phyloP scores from a whole-genome alignment of 768 basidiomycete species.

The Filobasidium wieringae region DNA sequence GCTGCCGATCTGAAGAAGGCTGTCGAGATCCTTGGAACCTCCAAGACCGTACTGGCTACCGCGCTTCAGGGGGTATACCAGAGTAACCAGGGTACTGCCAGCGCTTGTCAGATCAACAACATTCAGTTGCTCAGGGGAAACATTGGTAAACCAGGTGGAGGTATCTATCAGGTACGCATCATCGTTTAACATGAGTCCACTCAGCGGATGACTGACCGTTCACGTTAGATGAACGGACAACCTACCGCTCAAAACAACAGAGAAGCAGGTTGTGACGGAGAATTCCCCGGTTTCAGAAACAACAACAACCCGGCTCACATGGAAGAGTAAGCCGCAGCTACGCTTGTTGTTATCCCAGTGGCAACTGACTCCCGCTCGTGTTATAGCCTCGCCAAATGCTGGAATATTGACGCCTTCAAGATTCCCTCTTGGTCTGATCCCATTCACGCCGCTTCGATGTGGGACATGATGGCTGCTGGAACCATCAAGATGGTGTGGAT shows the following conservation, averaged over 20 bases:
- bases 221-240: conserved; percentile 22
- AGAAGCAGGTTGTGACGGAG: conserved; percentile 22
- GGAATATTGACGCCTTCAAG: conserved; percentile 19
- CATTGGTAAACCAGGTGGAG: conserved; percentile 18
- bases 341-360: background rate
- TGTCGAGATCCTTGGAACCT: conserved; percentile 13
- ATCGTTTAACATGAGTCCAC: background rate
- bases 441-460: conserved; percentile 19
- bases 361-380: background rate
- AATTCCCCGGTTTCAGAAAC: conserved; percentile 22
- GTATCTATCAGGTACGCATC: conserved; percentile 13
- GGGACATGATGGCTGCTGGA: conserved; percentile 18
- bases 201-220: background rate
- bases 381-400: conserved; percentile 15
- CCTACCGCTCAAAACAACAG: conserved; percentile 25
- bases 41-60: conserved; percentile 18
- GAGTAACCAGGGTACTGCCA: conserved; percentile 20
- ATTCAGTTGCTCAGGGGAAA: conserved; percentile 18
- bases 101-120: conserved; percentile 22
- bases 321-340: conserved; percentile 4
- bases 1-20: conserved; percentile 14
- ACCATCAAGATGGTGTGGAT: conserved; percentile 24
- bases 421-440: conserved; percentile 18
- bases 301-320: conserved; percentile 15
- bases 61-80: conserved; percentile 23